A percentile compares a stretch with the other conserved stretches of the same genome.
Conservation (phyloP, 306 rosid genomes). For the Dryas alaskensis region DNA sequence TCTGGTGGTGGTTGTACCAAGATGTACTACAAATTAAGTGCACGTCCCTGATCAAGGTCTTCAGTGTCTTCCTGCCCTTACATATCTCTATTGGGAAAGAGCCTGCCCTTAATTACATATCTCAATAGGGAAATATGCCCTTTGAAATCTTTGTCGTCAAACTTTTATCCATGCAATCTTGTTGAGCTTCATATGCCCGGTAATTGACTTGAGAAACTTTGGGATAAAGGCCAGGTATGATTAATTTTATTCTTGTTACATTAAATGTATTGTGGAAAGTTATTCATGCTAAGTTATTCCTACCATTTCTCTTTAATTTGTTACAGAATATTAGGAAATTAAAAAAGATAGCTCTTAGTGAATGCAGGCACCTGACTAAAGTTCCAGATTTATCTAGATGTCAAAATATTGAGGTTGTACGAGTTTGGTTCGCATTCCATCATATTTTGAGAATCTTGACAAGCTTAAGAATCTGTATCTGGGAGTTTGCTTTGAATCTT, state of each 20-base stretch:
- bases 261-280: neutral
- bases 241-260: neutral
- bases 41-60: too few species aligned
- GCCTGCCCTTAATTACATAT: neutral
- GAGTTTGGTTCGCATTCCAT: neutral
- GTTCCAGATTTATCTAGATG: neutral
- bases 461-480: neutral
- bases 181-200: neutral
- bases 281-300: neutral
- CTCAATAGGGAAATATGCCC: rapidly evolving
- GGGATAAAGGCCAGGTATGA: neutral
- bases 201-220: neutral
- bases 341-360: neutral
- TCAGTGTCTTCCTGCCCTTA: neutral
- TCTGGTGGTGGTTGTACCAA: too few species aligned
- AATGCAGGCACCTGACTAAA: neutral
- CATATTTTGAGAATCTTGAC: neutral
- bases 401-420: neutral
- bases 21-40: neutral
- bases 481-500: neutral
- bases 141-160: neutral
- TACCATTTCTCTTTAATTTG: neutral
- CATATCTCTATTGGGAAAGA: slow-evolving; percentile 1
- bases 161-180: neutral
- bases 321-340: slow-evolving; percentile 8